phyloP scores from a whole-genome alignment of 331 rosid species.

The Quercus lobata region DNA sequence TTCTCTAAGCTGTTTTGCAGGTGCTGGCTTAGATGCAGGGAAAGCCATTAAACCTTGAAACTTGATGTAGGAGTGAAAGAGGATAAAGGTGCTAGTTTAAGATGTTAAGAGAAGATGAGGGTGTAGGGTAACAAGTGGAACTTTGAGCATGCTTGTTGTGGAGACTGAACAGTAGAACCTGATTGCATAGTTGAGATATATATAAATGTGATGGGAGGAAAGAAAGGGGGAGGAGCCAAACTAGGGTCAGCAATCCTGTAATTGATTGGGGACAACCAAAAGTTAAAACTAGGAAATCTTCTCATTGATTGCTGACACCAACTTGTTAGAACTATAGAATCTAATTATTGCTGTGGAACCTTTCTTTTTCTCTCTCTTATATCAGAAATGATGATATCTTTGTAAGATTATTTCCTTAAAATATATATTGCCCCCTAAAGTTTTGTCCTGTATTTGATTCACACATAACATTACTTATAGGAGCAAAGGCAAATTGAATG shows the following conservation, averaged over 20 bases:
- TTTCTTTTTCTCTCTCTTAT: not conserved
- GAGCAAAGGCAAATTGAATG: not conserved
- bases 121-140: not conserved
- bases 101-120: slow-evolving; percentile 13
- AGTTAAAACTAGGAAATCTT: slow-evolving; percentile 23
- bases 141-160: slow-evolving; percentile 2
- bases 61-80: not conserved
- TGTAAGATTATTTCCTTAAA: not conserved
- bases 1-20: slow-evolving; percentile 30
- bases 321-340: slow-evolving; percentile 19
- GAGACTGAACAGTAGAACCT: not conserved
- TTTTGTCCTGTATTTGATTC: not conserved
- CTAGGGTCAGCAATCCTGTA: slow-evolving; percentile 9
- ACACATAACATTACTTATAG: not conserved
- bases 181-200: not conserved
- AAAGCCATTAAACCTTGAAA: slow-evolving; percentile 24
- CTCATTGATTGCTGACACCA: slow-evolving; percentile 24
- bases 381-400: not conserved
- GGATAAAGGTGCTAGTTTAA: not conserved
- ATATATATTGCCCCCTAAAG: not conserved
- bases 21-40: slow-evolving; percentile 19
- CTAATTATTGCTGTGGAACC: slow-evolving; percentile 11
- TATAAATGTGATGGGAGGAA: slow-evolving; percentile 14
- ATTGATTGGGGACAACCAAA: slow-evolving; percentile 27
- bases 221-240: slow-evolving; percentile 23